phyloP scores from a whole-genome alignment of 1,284 basidiomycete genomes.

The Filobasidium uniguttulatum region DNA sequence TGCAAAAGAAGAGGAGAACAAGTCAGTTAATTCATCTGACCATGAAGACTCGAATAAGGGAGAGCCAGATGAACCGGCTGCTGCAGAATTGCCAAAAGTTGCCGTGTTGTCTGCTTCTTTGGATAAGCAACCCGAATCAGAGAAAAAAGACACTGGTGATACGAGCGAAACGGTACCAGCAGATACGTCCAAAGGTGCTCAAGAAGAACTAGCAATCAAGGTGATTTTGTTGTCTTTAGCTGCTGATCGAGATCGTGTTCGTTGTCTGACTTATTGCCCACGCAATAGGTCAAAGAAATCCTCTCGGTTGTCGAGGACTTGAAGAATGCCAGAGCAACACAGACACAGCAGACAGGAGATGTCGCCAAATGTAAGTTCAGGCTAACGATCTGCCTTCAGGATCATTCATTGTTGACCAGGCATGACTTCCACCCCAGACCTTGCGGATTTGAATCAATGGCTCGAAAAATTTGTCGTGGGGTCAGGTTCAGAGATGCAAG shows the following conservation, averaged over 20 bases:
- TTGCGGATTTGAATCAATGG: slow-evolving; percentile 45
- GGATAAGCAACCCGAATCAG: not conserved
- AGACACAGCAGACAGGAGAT: slow-evolving; percentile 32
- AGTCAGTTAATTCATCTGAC: no score
- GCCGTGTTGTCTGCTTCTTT: no score
- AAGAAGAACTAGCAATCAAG: no score
- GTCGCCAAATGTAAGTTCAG: slow-evolving; percentile 30
- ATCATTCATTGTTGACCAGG: not conserved
- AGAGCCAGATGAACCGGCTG: no score
- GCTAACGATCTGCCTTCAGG: not conserved
- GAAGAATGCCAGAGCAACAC: slow-evolving; percentile 22
- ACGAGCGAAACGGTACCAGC: slow-evolving; percentile 23
- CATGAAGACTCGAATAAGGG: no score
- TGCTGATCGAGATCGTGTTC: no score
- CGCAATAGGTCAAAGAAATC: slow-evolving; percentile 26
- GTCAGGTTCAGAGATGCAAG: slow-evolving; percentile 54
- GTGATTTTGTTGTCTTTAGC: no score
- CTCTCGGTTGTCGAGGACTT: slow-evolving; percentile 25
- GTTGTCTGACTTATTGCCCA: no score
- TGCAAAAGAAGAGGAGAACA: not conserved
- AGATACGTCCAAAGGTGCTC: slow-evolving; percentile 25
- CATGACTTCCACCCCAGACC: slow-evolving; percentile 19
- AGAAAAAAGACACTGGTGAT: slow-evolving; percentile 14
- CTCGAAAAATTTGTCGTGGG: slow-evolving; percentile 64
- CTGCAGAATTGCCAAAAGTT: no score